Base-by-base conservation (phyloP, 805 yeast genomes). In the Pichia nanzhaoensis region DNA sequence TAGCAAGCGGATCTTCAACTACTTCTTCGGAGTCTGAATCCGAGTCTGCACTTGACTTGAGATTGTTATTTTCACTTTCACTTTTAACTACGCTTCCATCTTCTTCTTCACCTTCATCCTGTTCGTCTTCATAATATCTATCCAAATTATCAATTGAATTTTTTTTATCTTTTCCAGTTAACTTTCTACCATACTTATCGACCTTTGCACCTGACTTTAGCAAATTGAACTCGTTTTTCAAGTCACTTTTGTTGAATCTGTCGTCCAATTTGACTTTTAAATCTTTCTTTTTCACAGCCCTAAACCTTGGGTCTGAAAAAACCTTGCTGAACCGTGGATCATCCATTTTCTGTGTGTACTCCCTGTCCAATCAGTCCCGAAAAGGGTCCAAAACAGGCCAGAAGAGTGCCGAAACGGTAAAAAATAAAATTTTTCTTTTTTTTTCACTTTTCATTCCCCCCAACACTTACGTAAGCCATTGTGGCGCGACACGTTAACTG, bases 291-390 rank as follows among this genome's bases (percentile, higher is more conserved):
- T 73, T 82, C 2, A 96, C 90, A 21, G 78, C 66, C 49, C 77
- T 82, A 68, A 91, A 93, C 51, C 96, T 73, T 4, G 98, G 98
- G 64, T 93, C 99, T 52, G 74, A 77, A 55, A 83, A 87, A 6
- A 91, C 83, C 8, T 80, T 70, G 8, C 84, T 66, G 63, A 91
- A 91, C 60, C 98, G 77, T 20, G 82, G 74, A 66, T 93, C 98
- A 3, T 64, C 56, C 2, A 81, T 16, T 14, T 24, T 24, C 10
- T 24, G 10, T 24, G 6, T 24, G 28, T 7, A 24, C 10, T 6
- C n/a, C n/a, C 10, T 24, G 28, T 24, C 28, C 28, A 7, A 7
- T 24, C 9, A 24, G 6, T 7, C 28, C 28, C 6, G 28, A 6
- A 6, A 24, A 24, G 10, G 10, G 6, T 10, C 10, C 9, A 7